Evolutionary conservation across 352 stramenopile genomes (phyloP).

Genomic region (Phytophthora sojae): DNA sequence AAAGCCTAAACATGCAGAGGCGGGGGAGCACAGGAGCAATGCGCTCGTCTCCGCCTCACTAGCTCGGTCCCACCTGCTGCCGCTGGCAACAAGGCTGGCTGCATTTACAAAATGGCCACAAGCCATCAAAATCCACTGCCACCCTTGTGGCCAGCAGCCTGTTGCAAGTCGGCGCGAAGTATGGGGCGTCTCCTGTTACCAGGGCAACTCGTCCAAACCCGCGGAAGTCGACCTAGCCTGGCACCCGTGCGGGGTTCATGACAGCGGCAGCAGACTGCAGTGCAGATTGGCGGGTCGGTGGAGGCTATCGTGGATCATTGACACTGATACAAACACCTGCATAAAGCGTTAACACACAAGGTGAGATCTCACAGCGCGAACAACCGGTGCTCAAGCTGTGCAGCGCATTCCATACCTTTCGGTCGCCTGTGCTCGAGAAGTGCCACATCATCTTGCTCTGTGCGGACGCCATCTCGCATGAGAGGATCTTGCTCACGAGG

Average conservation of each 20-base stretch:
- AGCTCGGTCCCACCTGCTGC: conserved; percentile 12
- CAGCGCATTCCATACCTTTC: conserved; percentile 52
- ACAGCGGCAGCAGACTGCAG: conserved; percentile 80
- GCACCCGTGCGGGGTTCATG: conserved; percentile 44
- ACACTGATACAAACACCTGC: conserved; percentile 84
- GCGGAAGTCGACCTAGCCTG: conserved; percentile 11
- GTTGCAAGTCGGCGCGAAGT: not conserved
- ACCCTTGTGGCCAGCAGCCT: not conserved
- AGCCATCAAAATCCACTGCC: conserved; percentile 7
- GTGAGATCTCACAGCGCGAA: not conserved
- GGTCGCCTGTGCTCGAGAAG: conserved; percentile 71
- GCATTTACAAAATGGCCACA: conserved; percentile 29
- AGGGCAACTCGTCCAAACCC: conserved; percentile 11
- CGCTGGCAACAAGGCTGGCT: conserved; percentile 12
- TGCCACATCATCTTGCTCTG: conserved; percentile 91
- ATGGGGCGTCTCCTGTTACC: conserved; percentile 15
- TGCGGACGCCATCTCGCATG: conserved; percentile 78
- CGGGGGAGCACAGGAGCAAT: conserved; percentile 5
- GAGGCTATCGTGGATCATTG: conserved; percentile 84
- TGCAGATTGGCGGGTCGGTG: conserved; percentile 81
- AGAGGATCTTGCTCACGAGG: conserved; percentile 78
- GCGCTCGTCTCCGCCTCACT: conserved; percentile 19
- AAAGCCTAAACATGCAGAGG: conserved; percentile 40
- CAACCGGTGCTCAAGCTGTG: not conserved
- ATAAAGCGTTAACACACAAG: conserved; percentile 10